Percentiles rank a stretch among this genome's conserved stretches.
phyloP scores from a whole-genome alignment of 2,329 filamentous ascomycete genomes.

The Alternaria sp. region DNA sequence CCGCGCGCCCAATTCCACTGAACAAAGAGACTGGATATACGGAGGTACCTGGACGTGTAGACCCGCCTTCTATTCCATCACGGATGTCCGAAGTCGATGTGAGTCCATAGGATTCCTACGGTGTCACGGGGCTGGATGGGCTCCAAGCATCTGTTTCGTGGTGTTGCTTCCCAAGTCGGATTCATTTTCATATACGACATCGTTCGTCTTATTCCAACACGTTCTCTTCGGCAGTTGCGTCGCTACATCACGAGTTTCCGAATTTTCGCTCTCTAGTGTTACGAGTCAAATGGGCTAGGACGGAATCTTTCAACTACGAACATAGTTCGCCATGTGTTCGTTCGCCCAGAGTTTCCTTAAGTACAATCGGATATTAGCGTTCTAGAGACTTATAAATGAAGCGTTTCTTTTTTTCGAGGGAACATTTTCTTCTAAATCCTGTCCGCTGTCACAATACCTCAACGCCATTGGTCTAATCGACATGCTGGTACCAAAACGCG shows the following conservation, averaged over 20 bases:
- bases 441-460: neutral
- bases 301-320: neutral
- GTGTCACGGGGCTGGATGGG: neutral
- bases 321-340: neutral
- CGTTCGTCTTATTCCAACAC: no score
- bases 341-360: neutral
- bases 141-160: neutral
- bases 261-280: neutral
- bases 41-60: neutral
- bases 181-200: neutral
- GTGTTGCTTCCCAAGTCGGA: neutral
- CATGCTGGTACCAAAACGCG: no score
- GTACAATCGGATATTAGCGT: neutral
- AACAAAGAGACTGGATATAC: neutral
- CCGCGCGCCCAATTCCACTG: slow-evolving; percentile 2
- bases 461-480: no score
- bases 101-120: neutral
- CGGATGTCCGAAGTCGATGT: neutral
- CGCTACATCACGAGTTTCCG: neutral
- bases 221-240: neutral
- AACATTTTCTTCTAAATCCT: neutral
- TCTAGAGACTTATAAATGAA: neutral
- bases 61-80: neutral
- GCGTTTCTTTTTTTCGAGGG: no score
- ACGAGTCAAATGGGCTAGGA: neutral